Base-by-base conservation (phyloP, 495 filamentous ascomycete genomes). In the Talaromyces stipitatus region DNA sequence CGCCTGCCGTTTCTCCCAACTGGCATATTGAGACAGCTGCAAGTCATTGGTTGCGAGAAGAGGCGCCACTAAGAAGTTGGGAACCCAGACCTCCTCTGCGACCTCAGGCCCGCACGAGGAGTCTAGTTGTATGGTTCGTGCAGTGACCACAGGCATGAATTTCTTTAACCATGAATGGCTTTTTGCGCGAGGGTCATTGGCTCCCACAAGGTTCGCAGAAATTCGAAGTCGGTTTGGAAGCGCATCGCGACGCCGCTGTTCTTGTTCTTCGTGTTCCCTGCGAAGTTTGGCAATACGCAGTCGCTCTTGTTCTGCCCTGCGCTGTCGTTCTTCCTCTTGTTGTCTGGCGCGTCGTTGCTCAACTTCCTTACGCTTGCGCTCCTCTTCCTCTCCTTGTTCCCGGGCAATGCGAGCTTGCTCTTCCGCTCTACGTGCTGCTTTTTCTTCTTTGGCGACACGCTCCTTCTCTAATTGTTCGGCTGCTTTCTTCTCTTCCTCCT, bases 11-110 rank as follows among this genome's bases (percentile, higher is more conserved):
- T 78, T 80, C 59, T 83, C 79, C 88, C 88, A 91, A 26, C 79
- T 81, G 50, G 85, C 78, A 66, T 88, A 92, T 72, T 85, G 81
- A 22, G 85, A 83, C 27, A 92, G 75, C 36, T 84, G 79, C 20
- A 89, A 74, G 62, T 92, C 88, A 66, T 88, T 88, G 51, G 88
- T 86, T 28, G 87, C 88, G 27, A 92, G 72, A 23, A 92, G 72
- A 16, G 88, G 80, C 16, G 88, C 87, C 56, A 85, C 85, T 62
- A 91, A 80, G 45, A 86, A 85, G 60, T 90, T 91, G 27, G 88
- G 82, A 61, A 91, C 74, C 87, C 88, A 92, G 66, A 82, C 79
- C 61, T 91, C 88, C 23, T 76, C 69, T 6, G 73, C 72, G 38
- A 74, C 57, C 23, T 79, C 71, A 24, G 52, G 50, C 18, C 58